Evolutionary conservation across 768 basidiomycete genomes (phyloP), one percentile per base, ranked within the genome.

Genomic region (Dacryopinax primogenitus): DNA sequence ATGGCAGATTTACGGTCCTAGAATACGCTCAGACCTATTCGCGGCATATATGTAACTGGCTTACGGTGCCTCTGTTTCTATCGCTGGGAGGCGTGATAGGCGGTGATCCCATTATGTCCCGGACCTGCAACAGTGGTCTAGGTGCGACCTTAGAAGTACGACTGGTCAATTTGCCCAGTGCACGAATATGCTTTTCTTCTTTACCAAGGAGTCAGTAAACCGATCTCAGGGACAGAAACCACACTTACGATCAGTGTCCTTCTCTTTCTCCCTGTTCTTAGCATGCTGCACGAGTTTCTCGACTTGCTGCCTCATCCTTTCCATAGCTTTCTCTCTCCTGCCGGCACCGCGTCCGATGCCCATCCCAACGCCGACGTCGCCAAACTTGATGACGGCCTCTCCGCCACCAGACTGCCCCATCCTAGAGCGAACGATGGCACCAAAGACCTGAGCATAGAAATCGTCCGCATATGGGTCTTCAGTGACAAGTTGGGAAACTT

Each of bases 391-490:
- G 3, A 96, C 88, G 15, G 87, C 83, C 62, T 89, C 87, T 66
- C 90, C 87, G 37, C 81, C 81, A 0, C 82, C 79, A 62, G 85
- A 84, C 23, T 67, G 63, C 64, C 88, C 87, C 80, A 90, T 76
- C 65, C 88, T 83, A 37, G 88, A 87, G 47, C 92, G 85, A 63
- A 90, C 71, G 66, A 95, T 83, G 0, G 90, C 89, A 37, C 89
- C 86, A 72, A 90, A 93, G 1, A 97, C 93, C 75, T 98, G 94
- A 12, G 93, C 96, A 72, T 99, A 99, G 74, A 97, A 99, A 74
- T 99, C 96, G 68, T 98, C 95, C 33, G 90, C 86, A 74, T 95
- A 98, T 0, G 96, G 96, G 76, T 99, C 96, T 71, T 90, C 87
- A 4, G 93, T 95, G 45, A 96, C 93, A 41, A 98, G 87, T 72